Percentiles rank a stretch among this genome's conserved stretches.
Conservation (phyloP, 2,329 filamentous ascomycete species). For the Trichoderma gracile region DNA sequence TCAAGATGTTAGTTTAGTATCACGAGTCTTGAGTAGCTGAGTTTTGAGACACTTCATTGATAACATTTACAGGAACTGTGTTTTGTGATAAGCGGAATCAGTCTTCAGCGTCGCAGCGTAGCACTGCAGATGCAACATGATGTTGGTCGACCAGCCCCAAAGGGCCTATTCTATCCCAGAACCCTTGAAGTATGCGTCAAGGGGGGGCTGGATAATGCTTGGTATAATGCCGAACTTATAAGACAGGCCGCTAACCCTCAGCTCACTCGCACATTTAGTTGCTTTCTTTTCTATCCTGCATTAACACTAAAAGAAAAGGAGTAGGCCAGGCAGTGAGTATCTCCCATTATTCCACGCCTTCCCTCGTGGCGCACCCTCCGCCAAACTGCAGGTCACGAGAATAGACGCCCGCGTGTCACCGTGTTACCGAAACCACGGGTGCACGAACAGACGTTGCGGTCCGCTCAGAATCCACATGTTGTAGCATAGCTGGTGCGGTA, state of each 20-base stretch:
- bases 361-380: not conserved
- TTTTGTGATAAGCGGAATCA: not conserved
- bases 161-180: not conserved
- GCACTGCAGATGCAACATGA: not conserved
- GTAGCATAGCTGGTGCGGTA: not conserved
- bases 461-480: conserved; percentile 5
- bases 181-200: not conserved
- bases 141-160: not conserved
- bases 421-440: conserved; percentile 10
- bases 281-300: not conserved
- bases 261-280: not conserved
- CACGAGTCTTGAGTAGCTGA: not conserved
- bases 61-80: not conserved
- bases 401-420: not conserved
- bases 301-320: too few species aligned
- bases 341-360: not conserved
- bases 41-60: too few species aligned
- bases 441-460: conserved; percentile 1
- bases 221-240: conserved; percentile 6
- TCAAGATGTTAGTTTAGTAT: not conserved
- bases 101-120: not conserved
- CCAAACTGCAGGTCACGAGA: not conserved
- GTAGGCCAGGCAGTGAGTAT: not conserved
- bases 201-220: conserved; percentile 1
- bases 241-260: conserved; percentile 1